Base-by-base conservation (phyloP, 495 filamentous ascomycete genomes). In the Trichoderma reesei region DNA sequence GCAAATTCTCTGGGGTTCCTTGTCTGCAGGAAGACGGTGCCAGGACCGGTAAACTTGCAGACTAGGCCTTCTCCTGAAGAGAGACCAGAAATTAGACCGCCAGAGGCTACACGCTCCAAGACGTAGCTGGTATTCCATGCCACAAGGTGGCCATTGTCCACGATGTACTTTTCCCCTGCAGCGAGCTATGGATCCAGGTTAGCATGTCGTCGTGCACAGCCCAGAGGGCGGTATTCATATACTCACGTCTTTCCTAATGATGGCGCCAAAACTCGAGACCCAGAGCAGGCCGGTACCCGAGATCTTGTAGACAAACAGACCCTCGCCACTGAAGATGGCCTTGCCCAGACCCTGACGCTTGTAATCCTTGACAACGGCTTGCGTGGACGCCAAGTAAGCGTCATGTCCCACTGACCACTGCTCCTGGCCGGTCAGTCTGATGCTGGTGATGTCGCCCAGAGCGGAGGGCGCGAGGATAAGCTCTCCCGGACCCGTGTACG, bases 81-180 rank as follows among this genome's bases (percentile, higher is more conserved):
- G 26, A 95, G 74, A 33, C 85, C 83, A 33, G 89, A 92, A 6
- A 98, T 87, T 54, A 98, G 85, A 33, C 94, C 95, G 13, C 94
- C 94, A 20, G 88, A 91, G 0, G 94, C 85, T 11, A 92, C 89
- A 9, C 95, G 88, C 75, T 96, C 90, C 56, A 98, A 84, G 11
- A 87, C 78, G 70, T 98, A 98, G 66, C 95, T 89, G 73, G 90
- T 93, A 70, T 97, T 97, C 94, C 94, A 98, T 5, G 94, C 95
- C 1, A 98, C 92, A 6, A 98, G 79, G 67, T 98, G 92, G 10
- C 92, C 93, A 69, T 98, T 98, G 69, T 98, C 92, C 61, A 98
- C 86, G 64, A 91, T 89, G 73, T 96, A 98, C 63, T 85, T 85
- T 70, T 98, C 93, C 3, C 85, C 85, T 7, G 88, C 85, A 38